Evolutionary conservation across 2,329 filamentous ascomycete species (phyloP), one percentile per base, ranked within the genome.

Genomic region (Trichoderma semiorbis): DNA sequence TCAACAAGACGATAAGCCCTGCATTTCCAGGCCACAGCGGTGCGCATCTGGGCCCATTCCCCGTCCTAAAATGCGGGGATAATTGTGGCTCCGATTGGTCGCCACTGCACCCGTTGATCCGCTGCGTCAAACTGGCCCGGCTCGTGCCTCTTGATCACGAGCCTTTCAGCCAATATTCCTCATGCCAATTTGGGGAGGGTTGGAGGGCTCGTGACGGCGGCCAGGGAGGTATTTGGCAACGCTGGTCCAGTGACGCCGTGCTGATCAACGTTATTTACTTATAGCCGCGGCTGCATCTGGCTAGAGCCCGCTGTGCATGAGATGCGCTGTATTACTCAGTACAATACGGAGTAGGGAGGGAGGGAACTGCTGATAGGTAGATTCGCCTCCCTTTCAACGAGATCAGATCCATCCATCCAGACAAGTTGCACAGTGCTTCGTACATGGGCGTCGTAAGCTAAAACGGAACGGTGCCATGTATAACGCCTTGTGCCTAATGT

Each of bases 31-130:
- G 61, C 69, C 60, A 43, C 50, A 65, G 47, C 53, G 69, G 58
- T 63, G 43, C 36, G 36, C 60, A 68, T 68, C 70, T 64, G 43
- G 64, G 11, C 60, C 67, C 60, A 36, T 63, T 63, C 47, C 63
- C 58, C 58, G 66, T 70, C 70, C 65, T 50, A 65, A 65, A 72
- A 72, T 72, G 71, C 71, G 71, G 71, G 71, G 71, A 70, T 64
- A 50, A 5, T 30, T 50, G 57, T 28, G 43, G 43, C 71, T 53
- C 71, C 71, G 60, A 72, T 72, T 72, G 71, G 71, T 30, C 67
- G 47, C 60, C 67, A 63, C 50, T 18, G 7, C 32, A 7, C 62
- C 66, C 64, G 64, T 67, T 72, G 71, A 70, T 70, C 65, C 70
- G 70, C 65, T 36, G 58, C 63, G 65, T 62, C 64, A 72, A 43